Percentiles rank a stretch among this genome's conserved stretches.
phyloP scores from a whole-genome alignment of 257 asterid genomes.

The Mitragyna speciosa region DNA sequence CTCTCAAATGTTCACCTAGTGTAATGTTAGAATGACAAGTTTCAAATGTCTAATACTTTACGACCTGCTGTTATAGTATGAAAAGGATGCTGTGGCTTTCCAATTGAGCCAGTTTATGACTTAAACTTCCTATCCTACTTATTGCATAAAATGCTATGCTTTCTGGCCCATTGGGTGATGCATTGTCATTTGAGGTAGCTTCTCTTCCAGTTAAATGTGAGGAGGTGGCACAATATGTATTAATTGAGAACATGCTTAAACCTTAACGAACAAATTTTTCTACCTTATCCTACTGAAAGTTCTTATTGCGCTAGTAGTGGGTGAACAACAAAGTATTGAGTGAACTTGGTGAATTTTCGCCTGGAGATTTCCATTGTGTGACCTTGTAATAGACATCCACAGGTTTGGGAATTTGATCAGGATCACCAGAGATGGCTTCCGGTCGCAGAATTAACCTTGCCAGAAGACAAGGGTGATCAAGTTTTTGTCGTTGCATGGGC shows the following conservation, averaged over 20 bases:
- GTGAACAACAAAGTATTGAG: neutral
- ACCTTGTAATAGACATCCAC: conserved; percentile 27
- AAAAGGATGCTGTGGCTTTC: neutral
- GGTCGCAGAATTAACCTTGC: conserved; percentile 89
- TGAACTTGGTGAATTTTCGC: neutral
- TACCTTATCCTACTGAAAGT: neutral
- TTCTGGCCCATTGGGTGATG: neutral
- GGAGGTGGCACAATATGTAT: neutral
- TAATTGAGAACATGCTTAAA: neutral
- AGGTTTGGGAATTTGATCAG: conserved; percentile 97
- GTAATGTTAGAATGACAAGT: neutral
- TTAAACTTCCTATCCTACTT: neutral
- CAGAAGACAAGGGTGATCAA: conserved; percentile 64
- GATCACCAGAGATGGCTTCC: conserved; percentile 99
- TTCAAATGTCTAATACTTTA: neutral
- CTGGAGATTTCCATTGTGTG: conserved; percentile 15
- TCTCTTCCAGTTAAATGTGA: too few relatives aligned
- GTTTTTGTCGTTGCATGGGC: conserved; percentile 87
- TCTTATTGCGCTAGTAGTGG: neutral
- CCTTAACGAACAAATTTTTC: neutral
- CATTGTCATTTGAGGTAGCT: neutral
- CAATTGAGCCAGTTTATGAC: neutral
- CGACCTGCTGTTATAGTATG: neutral
- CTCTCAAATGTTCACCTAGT: neutral
- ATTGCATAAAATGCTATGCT: neutral